Evolutionary conservation across 306 rosid genomes (phyloP), one percentile per base, ranked within the genome.

Genomic region (Hippophae gyantsensis): DNA sequence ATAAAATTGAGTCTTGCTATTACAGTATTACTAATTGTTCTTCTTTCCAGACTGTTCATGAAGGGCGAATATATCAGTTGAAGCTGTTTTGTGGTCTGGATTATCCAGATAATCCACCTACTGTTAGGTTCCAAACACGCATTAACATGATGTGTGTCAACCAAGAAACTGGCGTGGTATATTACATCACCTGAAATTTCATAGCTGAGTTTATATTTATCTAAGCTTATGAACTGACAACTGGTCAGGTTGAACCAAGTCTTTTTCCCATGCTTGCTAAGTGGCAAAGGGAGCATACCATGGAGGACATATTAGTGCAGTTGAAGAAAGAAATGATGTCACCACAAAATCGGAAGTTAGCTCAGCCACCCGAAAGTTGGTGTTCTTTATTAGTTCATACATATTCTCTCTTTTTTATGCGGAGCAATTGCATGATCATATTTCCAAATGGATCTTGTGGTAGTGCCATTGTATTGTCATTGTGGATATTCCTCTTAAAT

Each of bases 321-420:
- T 69, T 92, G 86, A 92, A 92, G 88, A 92, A 92, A 80, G 99
- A 92, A 51, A 92, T 92, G 99, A 72, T 50, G 65, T 85, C 90
- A 60, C 95, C 99, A 50, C 99, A 92, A 69, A 92, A 92, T 71
- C 84, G 96, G 76, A 92, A 74, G 83, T 83, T 92, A 69, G 71
- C 86, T 75, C 99, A 92, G 79, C 96, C 96, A 64, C 86, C 88
- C 48, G 99, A 92, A 85, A 95, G 96, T 88, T 52, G 26, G 83
- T 67, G 60, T 65, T 65, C 54, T 61, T 61, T 54, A 70, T 47
- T 44, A 27, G 45, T 32, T 43, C 49, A 61, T 32, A 12, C 5
- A 23, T 54, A 42, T 27, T 42, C 6, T 64, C 43, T 18, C 23
- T 18, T 26, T 48, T 32, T 4, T 32, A 32, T 4, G 38, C 5